Evolutionary conservation across 805 yeast genomes (phyloP), one percentile per base, ranked within the genome.

Genomic region (Teunomyces lycoperdinae): DNA sequence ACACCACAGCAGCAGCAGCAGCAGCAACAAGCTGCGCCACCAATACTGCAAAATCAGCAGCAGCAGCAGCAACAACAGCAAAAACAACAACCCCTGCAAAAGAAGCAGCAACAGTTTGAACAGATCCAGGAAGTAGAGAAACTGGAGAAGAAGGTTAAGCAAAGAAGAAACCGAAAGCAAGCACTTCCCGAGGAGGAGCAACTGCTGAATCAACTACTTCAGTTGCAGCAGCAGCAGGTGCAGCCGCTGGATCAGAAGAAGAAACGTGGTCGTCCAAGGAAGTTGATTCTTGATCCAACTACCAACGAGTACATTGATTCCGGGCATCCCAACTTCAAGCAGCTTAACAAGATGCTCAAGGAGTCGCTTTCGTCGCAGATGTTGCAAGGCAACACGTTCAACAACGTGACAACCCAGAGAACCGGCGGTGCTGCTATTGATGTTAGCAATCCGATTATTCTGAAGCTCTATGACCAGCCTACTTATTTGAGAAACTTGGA

Each of bases 181-280:
- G 47, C 39, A n/a, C 26, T 31, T 9, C 9, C 41, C 14, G 41
- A 53, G 44, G 62, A 51, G 33, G 57, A 56, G 10, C 50, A 36
- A 39, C 27, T 34, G 39, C 43, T 50, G 45, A 17, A 42, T 38
- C 45, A 42, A 14, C n/a, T 42, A 38, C 35, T 41, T 30, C 29
- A 28, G 42, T 17, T 24, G 40, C 20, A 47, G 36, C 16, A 17
- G 20, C 20, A 38, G 36, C 46, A 34, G 24, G 31, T 27, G 7
- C 40, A 30, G 28, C 32, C 43, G 6, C 49, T 43, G 16, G 62
- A 60, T 31, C 58, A 58, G 26, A 68, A 67, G 57, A 70, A 67
- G 50, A 65, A 66, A 51, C 57, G 77, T 43, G 77, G 77, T 7
- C 62, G 77, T 41, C 77, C 77, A 14, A 70, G 62, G 55, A 66